Evolutionary conservation across 176 grass and related monocot genomes (phyloP).

Genomic region (Aegilops tauschii): DNA sequence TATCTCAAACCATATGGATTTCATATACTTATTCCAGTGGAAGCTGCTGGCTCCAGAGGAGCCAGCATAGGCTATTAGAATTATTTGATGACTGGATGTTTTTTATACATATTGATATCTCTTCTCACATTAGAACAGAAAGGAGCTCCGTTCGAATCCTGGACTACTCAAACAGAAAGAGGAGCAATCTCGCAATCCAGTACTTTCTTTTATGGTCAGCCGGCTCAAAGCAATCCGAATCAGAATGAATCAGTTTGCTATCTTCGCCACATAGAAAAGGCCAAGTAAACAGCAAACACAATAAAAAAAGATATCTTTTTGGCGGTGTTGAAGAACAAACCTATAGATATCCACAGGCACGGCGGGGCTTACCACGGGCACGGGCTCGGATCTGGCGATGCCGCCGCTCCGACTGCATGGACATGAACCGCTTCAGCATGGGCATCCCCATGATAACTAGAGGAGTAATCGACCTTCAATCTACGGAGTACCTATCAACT

Average conservation of each 20-base stretch:
- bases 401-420: not conserved
- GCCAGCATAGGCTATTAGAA: not conserved
- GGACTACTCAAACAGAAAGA: not conserved
- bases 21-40: not conserved
- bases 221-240: not conserved
- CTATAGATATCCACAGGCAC: not conserved
- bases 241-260: not conserved
- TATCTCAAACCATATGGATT: not conserved
- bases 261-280: not conserved
- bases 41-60: no score
- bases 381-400: not conserved
- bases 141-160: not conserved
- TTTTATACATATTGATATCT: not conserved
- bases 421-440: not conserved
- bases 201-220: no score
- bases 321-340: no score
- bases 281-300: not conserved
- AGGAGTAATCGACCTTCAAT: not conserved
- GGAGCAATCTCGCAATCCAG: not conserved
- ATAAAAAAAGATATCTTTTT: not conserved
- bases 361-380: not conserved
- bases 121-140: not conserved
- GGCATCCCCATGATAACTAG: not conserved
- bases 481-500: no score
- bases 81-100: not conserved